A percentile compares a stretch with the other conserved stretches of the same genome.
Evolutionary conservation across 2,329 filamentous ascomycete genomes (phyloP).

Genomic region (Chrysoporthe puriensis): DNA sequence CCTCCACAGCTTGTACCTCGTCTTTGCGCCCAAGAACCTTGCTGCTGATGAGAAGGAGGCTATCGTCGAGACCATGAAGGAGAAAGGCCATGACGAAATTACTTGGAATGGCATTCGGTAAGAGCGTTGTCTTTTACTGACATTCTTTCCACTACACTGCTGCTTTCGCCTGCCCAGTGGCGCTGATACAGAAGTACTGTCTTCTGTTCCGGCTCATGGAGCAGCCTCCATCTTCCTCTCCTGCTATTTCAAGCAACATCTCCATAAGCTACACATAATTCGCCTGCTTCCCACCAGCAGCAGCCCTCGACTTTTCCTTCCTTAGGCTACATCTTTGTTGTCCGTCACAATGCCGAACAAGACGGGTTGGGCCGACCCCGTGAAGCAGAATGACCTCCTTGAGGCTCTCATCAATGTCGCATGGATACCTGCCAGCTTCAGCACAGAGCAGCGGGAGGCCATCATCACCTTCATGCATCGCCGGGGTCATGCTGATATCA

Average conservation of each 20-base stretch:
- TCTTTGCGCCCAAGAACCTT: not conserved
- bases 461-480: conserved; percentile 33
- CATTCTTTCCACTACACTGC: not conserved
- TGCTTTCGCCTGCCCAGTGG: not conserved
- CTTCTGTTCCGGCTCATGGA: not conserved
- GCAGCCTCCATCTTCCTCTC: not conserved
- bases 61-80: not conserved
- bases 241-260: not conserved
- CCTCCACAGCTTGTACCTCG: not conserved
- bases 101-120: conserved; percentile 5
- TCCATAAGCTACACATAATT: not conserved
- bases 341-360: not conserved
- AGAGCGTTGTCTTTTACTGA: not conserved
- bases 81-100: not conserved
- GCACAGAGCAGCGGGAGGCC: conserved; percentile 16
- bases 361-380: conserved; percentile 6
- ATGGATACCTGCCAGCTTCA: not conserved
- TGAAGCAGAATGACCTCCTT: conserved; percentile 29
- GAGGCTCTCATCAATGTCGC: conserved; percentile 31
- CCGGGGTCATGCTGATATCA: conserved; percentile 31
- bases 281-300: too few relatives aligned
- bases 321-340: not conserved
- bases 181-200: not conserved
- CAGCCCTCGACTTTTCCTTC: not conserved
- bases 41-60: not conserved